Conservation (phyloP, 2,329 filamentous ascomycete species). For the Nannizziopsis barbatae region DNA sequence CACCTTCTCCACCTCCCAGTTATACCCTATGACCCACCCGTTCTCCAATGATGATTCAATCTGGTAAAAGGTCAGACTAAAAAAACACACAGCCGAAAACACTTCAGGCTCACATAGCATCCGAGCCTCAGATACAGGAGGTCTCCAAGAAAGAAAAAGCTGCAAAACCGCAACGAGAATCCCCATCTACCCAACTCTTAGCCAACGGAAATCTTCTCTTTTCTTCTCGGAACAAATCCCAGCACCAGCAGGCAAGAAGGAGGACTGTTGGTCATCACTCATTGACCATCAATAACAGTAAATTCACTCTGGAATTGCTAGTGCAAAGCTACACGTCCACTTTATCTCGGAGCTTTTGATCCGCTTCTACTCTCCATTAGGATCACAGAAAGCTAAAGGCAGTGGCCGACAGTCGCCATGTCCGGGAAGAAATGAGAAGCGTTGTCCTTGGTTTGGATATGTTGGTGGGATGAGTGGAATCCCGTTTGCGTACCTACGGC, state of each 20-base stretch:
- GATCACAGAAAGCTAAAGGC: constrained; percentile 35
- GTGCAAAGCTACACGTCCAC: constrained; percentile 19
- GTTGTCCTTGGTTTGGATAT: neutral
- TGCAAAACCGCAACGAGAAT: neutral
- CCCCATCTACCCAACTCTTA: neutral
- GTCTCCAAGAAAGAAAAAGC: neutral
- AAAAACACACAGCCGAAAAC: constrained; percentile 7
- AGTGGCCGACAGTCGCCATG: constrained; percentile 26
- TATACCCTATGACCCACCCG: neutral
- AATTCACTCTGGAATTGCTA: constrained; percentile 5
- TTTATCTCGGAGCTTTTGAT: constrained; percentile 30
- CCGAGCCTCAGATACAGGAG: no score
- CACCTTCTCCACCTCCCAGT: neutral
- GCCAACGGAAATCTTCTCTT: neutral
- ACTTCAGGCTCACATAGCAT: neutral
- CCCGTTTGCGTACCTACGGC: neutral
- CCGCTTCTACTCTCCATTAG: constrained; percentile 32
- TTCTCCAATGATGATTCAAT: constrained; percentile 33
- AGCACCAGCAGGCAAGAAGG: constrained; percentile 9
- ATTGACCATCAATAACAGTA: neutral
- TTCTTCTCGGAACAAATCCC: neutral
- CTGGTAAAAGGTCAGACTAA: constrained; percentile 39
- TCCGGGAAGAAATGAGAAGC: neutral
- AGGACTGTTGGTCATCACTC: neutral
- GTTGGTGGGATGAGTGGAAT: neutral